Evolutionary conservation across 106 monocot genomes (phyloP).

Genomic region (Dendrobium nobile): DNA sequence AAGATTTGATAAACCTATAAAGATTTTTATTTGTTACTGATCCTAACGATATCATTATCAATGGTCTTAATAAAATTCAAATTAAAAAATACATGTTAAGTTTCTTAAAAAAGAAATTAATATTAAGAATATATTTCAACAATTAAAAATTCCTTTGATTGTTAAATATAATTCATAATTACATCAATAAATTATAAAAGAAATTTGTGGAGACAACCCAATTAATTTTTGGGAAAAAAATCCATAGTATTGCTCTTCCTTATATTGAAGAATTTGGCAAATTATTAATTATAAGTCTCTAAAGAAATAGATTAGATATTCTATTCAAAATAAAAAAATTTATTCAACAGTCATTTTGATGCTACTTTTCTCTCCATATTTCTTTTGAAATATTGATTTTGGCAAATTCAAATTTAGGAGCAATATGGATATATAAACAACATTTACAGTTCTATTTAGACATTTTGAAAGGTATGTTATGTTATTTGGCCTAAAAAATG

Average conservation of each 20-base stretch:
- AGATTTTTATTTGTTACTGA: background rate
- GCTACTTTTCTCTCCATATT: background rate
- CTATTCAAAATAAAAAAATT: background rate
- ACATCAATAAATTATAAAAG: background rate
- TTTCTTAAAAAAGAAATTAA: background rate
- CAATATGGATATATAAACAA: background rate
- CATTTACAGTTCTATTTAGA: background rate
- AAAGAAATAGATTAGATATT: background rate
- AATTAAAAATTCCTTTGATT: background rate
- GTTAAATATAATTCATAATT: background rate
- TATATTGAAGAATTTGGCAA: background rate
- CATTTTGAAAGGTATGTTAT: background rate
- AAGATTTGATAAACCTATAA: background rate
- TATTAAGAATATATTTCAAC: background rate
- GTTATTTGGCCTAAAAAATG: background rate
- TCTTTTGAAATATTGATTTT: background rate
- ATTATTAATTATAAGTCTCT: background rate
- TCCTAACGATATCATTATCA: background rate
- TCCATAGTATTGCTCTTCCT: background rate
- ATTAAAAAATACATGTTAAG: background rate
- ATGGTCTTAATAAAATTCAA: background rate
- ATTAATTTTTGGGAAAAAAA: background rate
- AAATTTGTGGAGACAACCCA: background rate
- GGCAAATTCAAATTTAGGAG: background rate
- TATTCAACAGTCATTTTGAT: background rate